Base-by-base conservation (phyloP, 176 grass and related monocot genomes). In the Luzula sylvatica region DNA sequence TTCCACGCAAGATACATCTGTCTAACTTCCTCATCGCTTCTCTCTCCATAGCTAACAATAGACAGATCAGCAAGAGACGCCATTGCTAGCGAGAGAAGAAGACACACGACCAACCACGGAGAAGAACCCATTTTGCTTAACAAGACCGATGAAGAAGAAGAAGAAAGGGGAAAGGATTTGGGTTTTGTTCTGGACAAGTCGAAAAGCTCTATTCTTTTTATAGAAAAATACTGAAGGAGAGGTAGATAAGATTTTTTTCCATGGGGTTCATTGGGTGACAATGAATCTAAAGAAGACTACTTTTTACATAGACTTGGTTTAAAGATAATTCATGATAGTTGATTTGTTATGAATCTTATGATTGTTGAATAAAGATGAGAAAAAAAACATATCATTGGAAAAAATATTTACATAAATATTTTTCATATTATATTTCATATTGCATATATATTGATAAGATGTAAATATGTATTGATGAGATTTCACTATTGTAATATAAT, bases 1-100 rank as follows among this genome's bases (percentile, higher is more conserved):
- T 56, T 79, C 87, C 87, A 94, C 38, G 70, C 61, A 3, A 17
- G 66, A 67, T 94, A 79, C 70, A 94, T 61, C 45, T 77, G 66
- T 29, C 77, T 32, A 15, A 70, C 42, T 74, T 82, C 87, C 52
- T 79, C 78, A 67, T 94, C 87, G 64, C 73, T 86, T 45, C 77
- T 47, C 74, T 87, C 87, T 1, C 74, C 87, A 52, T 82, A 86
- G 1, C 70, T 71, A 9, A 86, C 1, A 59, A 94, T 86, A 23
- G 82, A 87, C 82, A 78, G 71, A 48, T 82, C 82, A 44, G 77
- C 57, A 11, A 75, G 62, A 13, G 55, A 24, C 0, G 61, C 64
- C 4, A 70, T 35, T 1, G 75, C 11, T 0, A 67, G 32, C 14
- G 54, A 56, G 38, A 81, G 42, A 7, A 67, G 27, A 24, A 82